A percentile compares a stretch with the other conserved stretches of the same genome.
Conservation (phyloP, 495 filamentous ascomycete genomes). For the Tuber aestivum region DNA sequence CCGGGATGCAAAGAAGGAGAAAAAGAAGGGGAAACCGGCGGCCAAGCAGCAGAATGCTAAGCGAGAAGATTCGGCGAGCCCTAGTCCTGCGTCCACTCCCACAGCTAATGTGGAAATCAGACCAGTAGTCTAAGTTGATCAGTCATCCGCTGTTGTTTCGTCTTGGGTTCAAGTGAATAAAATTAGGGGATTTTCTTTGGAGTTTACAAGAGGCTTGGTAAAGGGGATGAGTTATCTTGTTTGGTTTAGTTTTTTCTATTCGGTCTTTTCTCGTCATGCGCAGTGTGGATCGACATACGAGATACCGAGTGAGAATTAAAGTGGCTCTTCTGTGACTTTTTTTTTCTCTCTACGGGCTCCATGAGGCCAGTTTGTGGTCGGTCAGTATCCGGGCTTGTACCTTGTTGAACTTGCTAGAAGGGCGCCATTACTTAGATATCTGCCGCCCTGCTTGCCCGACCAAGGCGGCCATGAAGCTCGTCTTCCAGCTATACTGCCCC, state of each 20-base stretch:
- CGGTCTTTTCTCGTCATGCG: not conserved
- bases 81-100: not conserved
- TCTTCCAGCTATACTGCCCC: not conserved
- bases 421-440: not conserved
- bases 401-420: not conserved
- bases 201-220: not conserved
- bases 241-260: not conserved
- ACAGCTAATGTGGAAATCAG: conserved; percentile 16
- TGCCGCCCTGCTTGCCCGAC: not conserved
- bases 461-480: not conserved
- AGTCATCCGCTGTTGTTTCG: not conserved
- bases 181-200: not conserved
- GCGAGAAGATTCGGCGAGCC: conserved; percentile 6
- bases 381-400: not conserved
- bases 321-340: not conserved
- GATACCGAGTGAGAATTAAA: not conserved
- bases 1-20: conserved; percentile 59
- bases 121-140: conserved; percentile 2
- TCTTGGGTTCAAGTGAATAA: not conserved
- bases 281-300: not conserved
- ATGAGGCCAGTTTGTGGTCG: not conserved
- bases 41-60: conserved; percentile 43
- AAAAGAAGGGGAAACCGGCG: conserved; percentile 50
- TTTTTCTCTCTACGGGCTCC: not conserved
- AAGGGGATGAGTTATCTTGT: not conserved